A percentile compares a stretch with the other conserved stretches of the same genome.
Evolutionary conservation across 805 yeast genomes (phyloP).

Genomic region (Saturnispora sekii): DNA sequence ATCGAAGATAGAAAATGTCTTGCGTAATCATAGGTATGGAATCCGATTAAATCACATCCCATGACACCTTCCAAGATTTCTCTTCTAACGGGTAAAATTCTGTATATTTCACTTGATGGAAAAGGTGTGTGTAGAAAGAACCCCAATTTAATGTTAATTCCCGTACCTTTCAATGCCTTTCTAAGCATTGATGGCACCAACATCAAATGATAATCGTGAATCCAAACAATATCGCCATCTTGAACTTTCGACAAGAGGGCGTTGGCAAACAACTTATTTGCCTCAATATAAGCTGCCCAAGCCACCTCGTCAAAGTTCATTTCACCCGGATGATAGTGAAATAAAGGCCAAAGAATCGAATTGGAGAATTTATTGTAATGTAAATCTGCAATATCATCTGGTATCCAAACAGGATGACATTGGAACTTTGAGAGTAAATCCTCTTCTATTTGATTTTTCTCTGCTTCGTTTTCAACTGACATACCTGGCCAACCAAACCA

Average conservation of each 20-base stretch:
- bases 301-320: slow-evolving; percentile 96
- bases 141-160: slow-evolving; percentile 63
- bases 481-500: slow-evolving; percentile 99
- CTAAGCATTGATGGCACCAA: slow-evolving; percentile 82
- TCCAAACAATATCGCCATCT: slow-evolving; percentile 91
- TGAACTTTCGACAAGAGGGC: slow-evolving; percentile 58
- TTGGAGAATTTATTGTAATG: slow-evolving; percentile 96
- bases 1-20: slow-evolving; percentile 90
- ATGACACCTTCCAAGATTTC: slow-evolving; percentile 88
- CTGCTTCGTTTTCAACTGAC: slow-evolving; percentile 65
- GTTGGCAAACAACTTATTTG: slow-evolving; percentile 73
- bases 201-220: slow-evolving; percentile 97
- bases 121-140: slow-evolving; percentile 96
- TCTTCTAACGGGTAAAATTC: slow-evolving; percentile 90
- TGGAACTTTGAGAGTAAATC: slow-evolving; percentile 72
- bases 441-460: slow-evolving; percentile 54
- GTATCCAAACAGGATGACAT: slow-evolving; percentile 81
- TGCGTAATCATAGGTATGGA: slow-evolving; percentile 98
- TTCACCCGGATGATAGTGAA: slow-evolving; percentile 98
- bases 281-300: slow-evolving; percentile 96
- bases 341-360: slow-evolving; percentile 93
- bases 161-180: slow-evolving; percentile 40
- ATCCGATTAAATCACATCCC: slow-evolving; percentile 91
- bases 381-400: slow-evolving; percentile 85
- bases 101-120: slow-evolving; percentile 92